Evolutionary conservation across 352 stramenopile genomes (phyloP), one percentile per base, ranked within the genome.

Genomic region (Pythium aristosporum): DNA sequence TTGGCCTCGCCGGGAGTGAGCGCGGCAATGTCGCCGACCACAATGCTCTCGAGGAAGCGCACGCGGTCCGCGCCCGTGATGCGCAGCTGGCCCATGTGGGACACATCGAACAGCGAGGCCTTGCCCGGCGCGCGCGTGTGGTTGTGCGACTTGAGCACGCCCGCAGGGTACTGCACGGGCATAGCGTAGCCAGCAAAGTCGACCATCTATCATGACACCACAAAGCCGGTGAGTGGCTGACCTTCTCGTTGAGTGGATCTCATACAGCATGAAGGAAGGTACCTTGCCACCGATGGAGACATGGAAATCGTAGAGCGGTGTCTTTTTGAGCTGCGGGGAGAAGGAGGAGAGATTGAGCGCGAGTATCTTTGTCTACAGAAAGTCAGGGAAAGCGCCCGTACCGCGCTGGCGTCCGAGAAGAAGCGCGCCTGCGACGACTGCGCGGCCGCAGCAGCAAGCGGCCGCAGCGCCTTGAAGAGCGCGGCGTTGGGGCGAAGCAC

Each of bases 61-160:
- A 91, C 85, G n/a, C 94, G 87, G 76, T 99, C 97, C 23, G 88
- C 88, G 47, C 97, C 97, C 77, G 74, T 93, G 75, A 95, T 96
- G 81, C 79, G 85, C 70, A 91, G 71, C 79, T 99, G 97, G 36
- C 97, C 97, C 97, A 99, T 99, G 83, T 99, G 97, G 37, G 92
- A 98, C 34, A 99, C 97, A 79, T 99, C 97, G 76, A 99, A 99
- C 23, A 99, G 78, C 56, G 88, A 95, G 18, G 94, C 88, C 51
- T 89, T 78, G 61, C 76, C 76, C 5, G 71, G 30, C 42, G 74
- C 73, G 30, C 85, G 85, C 46, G 84, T 96, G 79, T 93, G 85
- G 57, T 86, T 82, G 63, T 98, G 70, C 77, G 91, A 97, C 74
- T 98, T 98, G 71, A 99, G 87, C 28, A 99, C 93, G n/a, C 97